A percentile compares a stretch with the other conserved stretches of the same genome.
Evolutionary conservation across 345 rosid genomes (phyloP).

Genomic region (Eucalyptus tenuipes): DNA sequence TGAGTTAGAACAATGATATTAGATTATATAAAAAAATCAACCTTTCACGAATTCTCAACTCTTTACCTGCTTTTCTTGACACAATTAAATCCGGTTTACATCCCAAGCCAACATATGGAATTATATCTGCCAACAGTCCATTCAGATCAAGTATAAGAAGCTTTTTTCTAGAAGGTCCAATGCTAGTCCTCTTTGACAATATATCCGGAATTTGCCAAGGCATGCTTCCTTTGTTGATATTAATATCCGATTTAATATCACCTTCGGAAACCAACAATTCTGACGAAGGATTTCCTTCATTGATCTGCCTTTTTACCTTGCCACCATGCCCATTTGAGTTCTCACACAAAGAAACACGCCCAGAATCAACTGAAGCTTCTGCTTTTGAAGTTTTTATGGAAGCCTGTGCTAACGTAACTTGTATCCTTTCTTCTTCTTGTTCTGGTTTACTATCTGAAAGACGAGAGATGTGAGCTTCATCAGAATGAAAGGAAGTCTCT

Average conservation of each 20-base stretch:
- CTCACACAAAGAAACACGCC: neutral
- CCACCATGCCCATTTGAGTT: neutral
- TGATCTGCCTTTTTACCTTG: neutral
- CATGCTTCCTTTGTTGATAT: neutral
- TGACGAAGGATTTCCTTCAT: neutral
- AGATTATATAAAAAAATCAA: neutral
- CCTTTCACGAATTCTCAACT: neutral
- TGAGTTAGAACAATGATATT: neutral
- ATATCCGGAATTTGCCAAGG: neutral
- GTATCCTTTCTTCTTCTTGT: neutral
- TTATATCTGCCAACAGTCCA: constrained; percentile 69
- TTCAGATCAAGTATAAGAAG: constrained; percentile 78
- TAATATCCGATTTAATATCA: neutral
- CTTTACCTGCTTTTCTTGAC: constrained; percentile 47
- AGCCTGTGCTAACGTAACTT: neutral
- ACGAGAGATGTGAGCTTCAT: neutral
- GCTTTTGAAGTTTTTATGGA: neutral
- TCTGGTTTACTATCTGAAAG: neutral
- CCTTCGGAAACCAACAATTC: neutral
- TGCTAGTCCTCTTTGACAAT: constrained; percentile 3
- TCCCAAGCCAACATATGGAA: neutral
- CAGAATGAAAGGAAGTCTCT: neutral
- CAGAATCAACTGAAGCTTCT: neutral
- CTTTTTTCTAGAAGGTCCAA: constrained; percentile 28
- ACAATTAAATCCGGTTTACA: constrained; percentile 26